Evolutionary conservation across 805 yeast genomes (phyloP).

Genomic region (Wickerhamiella lipophila): DNA sequence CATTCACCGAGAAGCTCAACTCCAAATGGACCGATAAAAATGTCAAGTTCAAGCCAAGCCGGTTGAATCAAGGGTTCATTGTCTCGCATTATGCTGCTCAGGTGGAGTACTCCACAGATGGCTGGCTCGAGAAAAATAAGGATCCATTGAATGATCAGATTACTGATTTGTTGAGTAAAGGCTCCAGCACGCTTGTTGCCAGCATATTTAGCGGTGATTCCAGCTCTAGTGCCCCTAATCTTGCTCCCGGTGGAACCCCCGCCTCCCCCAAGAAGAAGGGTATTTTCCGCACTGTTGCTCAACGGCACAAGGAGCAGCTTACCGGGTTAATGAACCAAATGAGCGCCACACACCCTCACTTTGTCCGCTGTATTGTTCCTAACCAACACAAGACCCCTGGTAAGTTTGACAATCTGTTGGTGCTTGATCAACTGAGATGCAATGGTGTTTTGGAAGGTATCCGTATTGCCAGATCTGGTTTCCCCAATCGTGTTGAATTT

Average conservation of each 20-base stretch:
- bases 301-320: slow-evolving; percentile 78
- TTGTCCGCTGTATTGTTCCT: slow-evolving; percentile 91
- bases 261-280: slow-evolving; percentile 26
- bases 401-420: slow-evolving; percentile 58
- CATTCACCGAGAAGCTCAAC: slow-evolving; percentile 70
- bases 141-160: slow-evolving; percentile 81
- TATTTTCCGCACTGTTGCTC: slow-evolving; percentile 67
- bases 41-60: slow-evolving; percentile 56
- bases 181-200: slow-evolving; percentile 45
- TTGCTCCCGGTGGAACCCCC: slow-evolving; percentile 15
- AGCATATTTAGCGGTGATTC: slow-evolving; percentile 33
- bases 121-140: slow-evolving; percentile 88
- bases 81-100: slow-evolving; percentile 90
- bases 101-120: slow-evolving; percentile 85
- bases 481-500: slow-evolving; percentile 82
- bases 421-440: slow-evolving; percentile 80
- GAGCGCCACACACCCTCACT: slow-evolving; percentile 80
- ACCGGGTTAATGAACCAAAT: slow-evolving; percentile 57
- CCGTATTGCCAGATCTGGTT: slow-evolving; percentile 92
- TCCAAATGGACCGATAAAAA: slow-evolving; percentile 46
- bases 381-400: slow-evolving; percentile 62
- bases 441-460: slow-evolving; percentile 98
- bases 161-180: slow-evolving; percentile 44
- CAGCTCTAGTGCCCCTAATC: slow-evolving; percentile 20
- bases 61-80: slow-evolving; percentile 63